Conservation (phyloP, 2,329 filamentous ascomycete genomes). For the Blastomyces parvus region DNA sequence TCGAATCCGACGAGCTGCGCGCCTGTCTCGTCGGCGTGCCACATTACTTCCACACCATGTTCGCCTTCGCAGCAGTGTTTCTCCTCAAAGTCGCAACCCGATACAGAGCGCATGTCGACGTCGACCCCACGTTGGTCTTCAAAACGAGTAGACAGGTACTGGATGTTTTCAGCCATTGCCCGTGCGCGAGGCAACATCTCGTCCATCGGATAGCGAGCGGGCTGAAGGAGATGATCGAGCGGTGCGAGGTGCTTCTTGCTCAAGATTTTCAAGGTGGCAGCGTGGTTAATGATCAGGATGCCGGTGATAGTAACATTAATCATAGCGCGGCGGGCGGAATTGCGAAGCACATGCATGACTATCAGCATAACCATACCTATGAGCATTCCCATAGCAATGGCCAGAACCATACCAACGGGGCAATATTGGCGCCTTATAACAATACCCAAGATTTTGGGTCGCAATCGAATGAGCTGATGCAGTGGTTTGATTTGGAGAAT, state of each 20-base stretch:
- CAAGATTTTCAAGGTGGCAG: not conserved
- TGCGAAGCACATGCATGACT: not conserved
- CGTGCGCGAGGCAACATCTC: slow-evolving; percentile 25
- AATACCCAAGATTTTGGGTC: slow-evolving; percentile 4
- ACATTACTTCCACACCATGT: slow-evolving; percentile 37
- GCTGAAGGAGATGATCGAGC: slow-evolving; percentile 24
- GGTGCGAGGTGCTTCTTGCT: slow-evolving; percentile 10
- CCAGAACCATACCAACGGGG: not conserved
- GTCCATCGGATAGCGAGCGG: slow-evolving; percentile 27
- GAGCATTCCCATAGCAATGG: not conserved
- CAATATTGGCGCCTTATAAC: not conserved
- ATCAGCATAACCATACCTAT: not conserved
- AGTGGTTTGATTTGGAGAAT: slow-evolving; percentile 14
- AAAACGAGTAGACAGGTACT: slow-evolving; percentile 22
- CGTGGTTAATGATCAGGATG: not conserved
- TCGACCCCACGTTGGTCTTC: slow-evolving; percentile 22
- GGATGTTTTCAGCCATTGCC: slow-evolving; percentile 22
- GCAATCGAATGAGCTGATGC: slow-evolving; percentile 8
- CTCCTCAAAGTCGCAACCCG: slow-evolving; percentile 33
- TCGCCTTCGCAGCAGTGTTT: slow-evolving; percentile 35
- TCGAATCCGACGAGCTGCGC: slow-evolving; percentile 30
- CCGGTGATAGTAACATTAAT: not conserved
- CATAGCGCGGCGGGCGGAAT: not conserved
- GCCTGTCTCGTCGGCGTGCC: slow-evolving; percentile 32
- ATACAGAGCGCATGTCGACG: slow-evolving; percentile 27